Conservation (phyloP, 106 monocot species). For the Dendrobium chrysotoxum region DNA sequence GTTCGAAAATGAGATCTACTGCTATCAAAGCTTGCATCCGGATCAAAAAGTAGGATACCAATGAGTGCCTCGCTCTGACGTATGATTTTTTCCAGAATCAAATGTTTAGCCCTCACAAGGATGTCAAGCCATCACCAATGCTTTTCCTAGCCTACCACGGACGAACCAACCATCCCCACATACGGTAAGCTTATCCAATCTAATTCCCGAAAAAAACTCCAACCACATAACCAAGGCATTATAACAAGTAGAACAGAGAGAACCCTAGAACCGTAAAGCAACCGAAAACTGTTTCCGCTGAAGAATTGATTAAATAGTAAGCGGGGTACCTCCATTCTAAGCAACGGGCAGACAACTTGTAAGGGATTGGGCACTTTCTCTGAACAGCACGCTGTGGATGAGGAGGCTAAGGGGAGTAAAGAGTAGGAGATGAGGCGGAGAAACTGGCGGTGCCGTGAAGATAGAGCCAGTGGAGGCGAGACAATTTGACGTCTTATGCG, state of each 20-base stretch:
- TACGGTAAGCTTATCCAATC: neutral
- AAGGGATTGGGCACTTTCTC: neutral
- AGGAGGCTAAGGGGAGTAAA: neutral
- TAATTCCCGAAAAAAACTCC: neutral
- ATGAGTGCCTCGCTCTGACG: no score
- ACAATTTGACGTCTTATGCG: no score
- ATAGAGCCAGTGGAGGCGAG: neutral
- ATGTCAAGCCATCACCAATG: neutral
- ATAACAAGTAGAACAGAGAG: neutral
- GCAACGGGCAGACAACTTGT: neutral
- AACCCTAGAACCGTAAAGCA: neutral
- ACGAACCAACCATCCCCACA: neutral
- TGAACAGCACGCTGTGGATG: neutral
- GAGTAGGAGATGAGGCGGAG: neutral
- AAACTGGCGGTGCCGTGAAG: neutral
- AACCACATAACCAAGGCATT: neutral
- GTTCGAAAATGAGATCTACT: no score
- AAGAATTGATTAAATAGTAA: neutral
- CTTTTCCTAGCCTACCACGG: neutral
- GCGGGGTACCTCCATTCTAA: conserved; percentile 8
- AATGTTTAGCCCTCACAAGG: neutral
- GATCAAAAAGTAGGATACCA: no score
- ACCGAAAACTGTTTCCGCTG: neutral
- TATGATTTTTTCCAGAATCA: neutral
- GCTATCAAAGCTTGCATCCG: no score